Evolutionary conservation across 2,329 filamentous ascomycete species (phyloP), one percentile per base, ranked within the genome.

Genomic region (Trichoderma atrobrunneum): DNA sequence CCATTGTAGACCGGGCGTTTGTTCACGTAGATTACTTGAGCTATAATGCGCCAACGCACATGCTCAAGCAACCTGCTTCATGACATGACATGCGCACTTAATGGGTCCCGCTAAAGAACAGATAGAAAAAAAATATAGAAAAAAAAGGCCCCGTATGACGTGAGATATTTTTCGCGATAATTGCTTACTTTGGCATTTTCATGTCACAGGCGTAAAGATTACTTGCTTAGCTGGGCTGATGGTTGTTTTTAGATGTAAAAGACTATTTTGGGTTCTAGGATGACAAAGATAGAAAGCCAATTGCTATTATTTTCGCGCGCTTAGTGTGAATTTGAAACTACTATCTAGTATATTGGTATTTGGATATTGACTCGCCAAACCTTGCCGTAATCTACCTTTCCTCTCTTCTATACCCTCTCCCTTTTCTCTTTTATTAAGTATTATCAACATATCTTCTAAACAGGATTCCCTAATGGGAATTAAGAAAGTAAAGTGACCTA

Each of bases 1-100:
- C 93, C 28, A 91, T 91, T 75, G 93, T 96, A 34, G 90, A 92
- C 77, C 84, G 90, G 71, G 90, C 90, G 0, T 92, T 92, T 81
- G 90, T 92, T 18, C 90, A 92, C 74, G 87, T 89, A 24, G 89
- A 91, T 76, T 91, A 91, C 75, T 85, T 87, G 24, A 89, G 85
- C 70, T 90, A 89, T 76, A 90, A 90, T 74, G 82, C 88, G 72
- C 88, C 88, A 1, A 90, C 88, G 4, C 88, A 90, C 76, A 88
- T 90, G 83, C 76, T 82, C 60, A 83, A 82, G 68, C 76, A 79
- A 65, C 74, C 74, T 21, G 70, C 73, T 67, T 67, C 76, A 56
- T 74, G 51, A 65, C 26, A 39, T 43, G 39, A 36, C 34, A 36
- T 4, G 34, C 11, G 11, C n/a, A 14, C 5, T 24, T 28, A 24